Base-by-base conservation (phyloP, 148 eudicot species). In the Chenopodium suecicum region DNA sequence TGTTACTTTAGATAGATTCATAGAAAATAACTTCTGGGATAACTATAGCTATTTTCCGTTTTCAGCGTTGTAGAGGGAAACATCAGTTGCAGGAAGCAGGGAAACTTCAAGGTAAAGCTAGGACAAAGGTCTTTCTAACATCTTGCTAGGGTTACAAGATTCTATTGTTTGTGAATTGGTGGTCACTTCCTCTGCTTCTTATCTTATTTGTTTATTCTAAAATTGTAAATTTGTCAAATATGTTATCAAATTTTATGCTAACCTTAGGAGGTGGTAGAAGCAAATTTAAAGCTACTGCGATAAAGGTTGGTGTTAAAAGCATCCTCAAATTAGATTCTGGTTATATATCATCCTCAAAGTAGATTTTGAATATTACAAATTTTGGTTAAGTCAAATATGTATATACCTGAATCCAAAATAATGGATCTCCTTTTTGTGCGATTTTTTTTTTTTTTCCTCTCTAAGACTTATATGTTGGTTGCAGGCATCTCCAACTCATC, bases 81-180 rank as follows among this genome's bases (percentile, higher is more conserved):
- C 94, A 91, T 70, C 94, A 86, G 81, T 95, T 97, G 46, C 78
- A 92, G 83, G 98, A 94, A 85, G 95, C 95, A 44, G 92, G 88
- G 84, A 94, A 91, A 85, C 88, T 75, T 81, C 87, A 91, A 80
- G 85, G 87, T 76, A 95, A 94, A 84, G 93, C 88, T 69, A 90
- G 97, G 79, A 88, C 92, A 54, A 88, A 86, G 95, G 98, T 82
- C 70, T 60, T 46, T 75, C 78, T 70, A 74, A 32, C 47, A 74
- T 83, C 65, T 29, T 25, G 44, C 37, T 63, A 2, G 52, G 52
- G 29, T 70, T 54, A 16, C 60, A 73, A 64, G 44, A 64, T 50
- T 70, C 41, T 71, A 13, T n/a, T 52, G 69, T 66, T 78, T 69
- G 78, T 34, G 10, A 54, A 73, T 54, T 8, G 58, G 20, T 66